phyloP scores from a whole-genome alignment of 306 rosid genomes.

The Medicago lupulina region DNA sequence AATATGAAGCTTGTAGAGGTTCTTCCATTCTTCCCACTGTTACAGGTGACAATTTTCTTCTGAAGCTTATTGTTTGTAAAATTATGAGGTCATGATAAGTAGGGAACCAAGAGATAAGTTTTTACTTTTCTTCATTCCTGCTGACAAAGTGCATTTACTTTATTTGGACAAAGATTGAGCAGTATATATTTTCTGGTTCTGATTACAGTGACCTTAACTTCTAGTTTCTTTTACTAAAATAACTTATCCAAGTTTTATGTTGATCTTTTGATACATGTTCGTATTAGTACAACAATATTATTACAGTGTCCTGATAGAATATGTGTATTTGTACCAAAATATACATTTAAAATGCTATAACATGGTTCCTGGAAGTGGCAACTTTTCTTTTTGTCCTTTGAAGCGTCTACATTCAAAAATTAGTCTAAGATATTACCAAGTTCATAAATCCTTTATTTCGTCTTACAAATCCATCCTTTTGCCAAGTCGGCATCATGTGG shows the following conservation, averaged over 20 bases:
- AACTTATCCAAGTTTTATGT: not conserved
- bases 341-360: slow-evolving; percentile 8
- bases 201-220: not conserved
- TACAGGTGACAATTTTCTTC: slow-evolving; percentile 22
- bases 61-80: slow-evolving; percentile 7
- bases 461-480: too few species aligned
- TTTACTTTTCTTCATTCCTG: slow-evolving; percentile 12
- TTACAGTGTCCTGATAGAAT: not conserved
- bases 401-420: too few species aligned
- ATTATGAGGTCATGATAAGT: slow-evolving; percentile 7
- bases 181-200: not conserved
- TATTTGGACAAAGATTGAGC: not conserved
- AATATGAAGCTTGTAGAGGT: slow-evolving; percentile 50
- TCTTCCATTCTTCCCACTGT: slow-evolving; percentile 33
- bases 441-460: too few species aligned
- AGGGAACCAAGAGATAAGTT: not conserved
- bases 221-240: not conserved
- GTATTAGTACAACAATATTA: not conserved
- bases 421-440: too few species aligned
- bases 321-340: slow-evolving; percentile 5
- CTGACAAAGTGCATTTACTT: not conserved
- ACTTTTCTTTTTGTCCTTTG: too few species aligned
- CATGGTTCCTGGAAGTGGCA: too few species aligned
- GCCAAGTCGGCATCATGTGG: too few species aligned
- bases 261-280: not conserved